phyloP scores from a whole-genome alignment of 768 basidiomycete genomes.

The Leccinum disarticulatum region DNA sequence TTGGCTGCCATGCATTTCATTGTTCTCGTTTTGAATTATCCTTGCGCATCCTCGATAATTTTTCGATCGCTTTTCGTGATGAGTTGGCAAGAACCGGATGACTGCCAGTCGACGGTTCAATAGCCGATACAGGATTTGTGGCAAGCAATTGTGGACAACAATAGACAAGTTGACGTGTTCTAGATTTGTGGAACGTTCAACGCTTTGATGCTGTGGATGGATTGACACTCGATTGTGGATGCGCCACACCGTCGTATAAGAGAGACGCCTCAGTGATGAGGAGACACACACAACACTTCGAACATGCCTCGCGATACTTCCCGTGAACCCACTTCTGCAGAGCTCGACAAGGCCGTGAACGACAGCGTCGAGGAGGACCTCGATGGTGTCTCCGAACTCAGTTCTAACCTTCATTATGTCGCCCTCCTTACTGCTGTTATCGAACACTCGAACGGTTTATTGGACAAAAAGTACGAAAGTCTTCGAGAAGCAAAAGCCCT shows the following conservation, averaged over 20 bases:
- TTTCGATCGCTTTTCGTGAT: not conserved
- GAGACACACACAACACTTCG: not conserved
- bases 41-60: not conserved
- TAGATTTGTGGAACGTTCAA: not conserved
- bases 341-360: not conserved
- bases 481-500: not conserved
- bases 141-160: not conserved
- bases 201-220: not conserved
- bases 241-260: not conserved
- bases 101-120: not conserved
- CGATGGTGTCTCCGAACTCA: not conserved
- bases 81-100: not conserved
- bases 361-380: not conserved
- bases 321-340: not conserved
- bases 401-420: rapidly evolving
- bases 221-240: not conserved
- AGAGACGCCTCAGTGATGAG: not conserved
- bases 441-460: not conserved
- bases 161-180: not conserved
- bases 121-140: not conserved
- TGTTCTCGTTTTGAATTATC: not conserved
- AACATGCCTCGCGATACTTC: not conserved
- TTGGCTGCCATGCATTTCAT: not conserved
- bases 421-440: not conserved
- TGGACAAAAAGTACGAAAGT: not conserved